Conservation (phyloP, 176 grass and related monocot genomes). For the Tillandsia fasciculata region DNA sequence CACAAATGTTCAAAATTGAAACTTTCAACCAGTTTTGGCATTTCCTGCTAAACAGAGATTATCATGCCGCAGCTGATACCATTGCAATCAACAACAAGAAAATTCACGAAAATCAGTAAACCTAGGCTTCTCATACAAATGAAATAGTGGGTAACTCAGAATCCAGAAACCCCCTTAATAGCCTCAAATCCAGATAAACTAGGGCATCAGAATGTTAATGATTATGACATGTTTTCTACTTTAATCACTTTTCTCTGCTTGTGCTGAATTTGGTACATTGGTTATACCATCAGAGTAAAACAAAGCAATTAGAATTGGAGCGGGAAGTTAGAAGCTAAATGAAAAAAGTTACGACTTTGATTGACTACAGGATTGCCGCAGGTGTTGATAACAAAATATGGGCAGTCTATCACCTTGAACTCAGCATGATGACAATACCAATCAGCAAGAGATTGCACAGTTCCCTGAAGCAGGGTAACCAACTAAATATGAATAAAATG, state of each 20-base stretch:
- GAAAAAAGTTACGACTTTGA: background rate
- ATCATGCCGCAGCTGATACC: no score
- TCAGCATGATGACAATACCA: slow-evolving; percentile 54
- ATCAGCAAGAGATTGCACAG: slow-evolving; percentile 55
- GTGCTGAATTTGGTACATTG: background rate
- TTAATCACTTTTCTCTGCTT: background rate
- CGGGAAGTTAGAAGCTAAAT: background rate
- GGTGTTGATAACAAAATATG: slow-evolving; percentile 53
- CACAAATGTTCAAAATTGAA: background rate
- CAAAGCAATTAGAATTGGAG: background rate
- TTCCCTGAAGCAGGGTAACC: slow-evolving; percentile 26
- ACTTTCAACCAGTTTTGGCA: background rate
- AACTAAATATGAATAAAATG: background rate
- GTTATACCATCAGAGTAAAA: background rate
- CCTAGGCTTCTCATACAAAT: background rate
- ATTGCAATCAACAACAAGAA: no score
- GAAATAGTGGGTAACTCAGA: background rate
- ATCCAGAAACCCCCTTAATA: background rate
- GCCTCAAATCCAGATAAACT: background rate
- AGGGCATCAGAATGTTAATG: background rate
- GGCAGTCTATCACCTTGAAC: slow-evolving; percentile 37
- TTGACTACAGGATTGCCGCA: slow-evolving; percentile 25
- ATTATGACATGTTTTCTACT: background rate
- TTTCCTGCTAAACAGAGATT: no score
- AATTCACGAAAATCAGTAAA: no score